These are phyloP conservation scores for Trichothecium sympodiale DNA, from an alignment of 2,329 filamentous ascomycete genomes.

Conservation along the genomic window DNA sequence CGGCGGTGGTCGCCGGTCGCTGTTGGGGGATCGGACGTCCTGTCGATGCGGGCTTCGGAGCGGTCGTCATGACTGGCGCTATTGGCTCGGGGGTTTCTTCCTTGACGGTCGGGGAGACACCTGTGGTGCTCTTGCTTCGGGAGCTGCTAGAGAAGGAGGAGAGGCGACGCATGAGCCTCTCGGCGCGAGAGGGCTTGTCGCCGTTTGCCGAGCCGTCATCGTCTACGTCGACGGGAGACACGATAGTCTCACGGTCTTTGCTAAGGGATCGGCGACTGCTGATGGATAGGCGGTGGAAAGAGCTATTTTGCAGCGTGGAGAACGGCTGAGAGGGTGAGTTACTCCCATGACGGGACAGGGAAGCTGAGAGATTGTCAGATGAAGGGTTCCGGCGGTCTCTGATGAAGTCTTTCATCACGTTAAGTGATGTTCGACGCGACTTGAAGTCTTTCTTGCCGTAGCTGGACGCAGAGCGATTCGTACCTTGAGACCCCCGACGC, in stretches of 20 bases:
- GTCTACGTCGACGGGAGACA: constrained; percentile 33
- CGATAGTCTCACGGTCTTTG: constrained; percentile 23
- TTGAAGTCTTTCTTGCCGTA: constrained; percentile 20
- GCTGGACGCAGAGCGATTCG: constrained; percentile 22
- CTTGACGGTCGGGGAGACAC: constrained; percentile 37
- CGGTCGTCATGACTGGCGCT: constrained; percentile 18
- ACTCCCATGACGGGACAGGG: constrained; percentile 22
- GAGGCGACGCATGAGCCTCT: constrained; percentile 47
- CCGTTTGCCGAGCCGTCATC: constrained; percentile 29
- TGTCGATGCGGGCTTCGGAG: constrained; percentile 8
- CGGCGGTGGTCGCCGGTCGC: constrained; percentile 1
- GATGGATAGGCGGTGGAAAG: constrained; percentile 50
- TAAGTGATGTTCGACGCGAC: constrained; percentile 46
- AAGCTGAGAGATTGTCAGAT: constrained; percentile 25
- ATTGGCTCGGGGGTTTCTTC: constrained; percentile 28
- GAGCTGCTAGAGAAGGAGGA: constrained; percentile 39
- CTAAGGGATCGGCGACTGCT: constrained; percentile 16
- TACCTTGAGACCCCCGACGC: constrained; percentile 32
- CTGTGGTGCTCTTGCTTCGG: constrained; percentile 30
- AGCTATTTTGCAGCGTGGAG: constrained; percentile 31
- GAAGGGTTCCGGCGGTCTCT: constrained; percentile 43
- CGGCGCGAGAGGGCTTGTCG: constrained; percentile 39
- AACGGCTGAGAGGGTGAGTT: constrained; percentile 31
- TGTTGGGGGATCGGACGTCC: not conserved
- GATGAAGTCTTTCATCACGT: constrained; percentile 49